These are phyloP conservation scores for Chrysoporthe puriensis DNA, from an alignment of 2,329 filamentous ascomycete species.

Conservation along the genomic window DNA sequence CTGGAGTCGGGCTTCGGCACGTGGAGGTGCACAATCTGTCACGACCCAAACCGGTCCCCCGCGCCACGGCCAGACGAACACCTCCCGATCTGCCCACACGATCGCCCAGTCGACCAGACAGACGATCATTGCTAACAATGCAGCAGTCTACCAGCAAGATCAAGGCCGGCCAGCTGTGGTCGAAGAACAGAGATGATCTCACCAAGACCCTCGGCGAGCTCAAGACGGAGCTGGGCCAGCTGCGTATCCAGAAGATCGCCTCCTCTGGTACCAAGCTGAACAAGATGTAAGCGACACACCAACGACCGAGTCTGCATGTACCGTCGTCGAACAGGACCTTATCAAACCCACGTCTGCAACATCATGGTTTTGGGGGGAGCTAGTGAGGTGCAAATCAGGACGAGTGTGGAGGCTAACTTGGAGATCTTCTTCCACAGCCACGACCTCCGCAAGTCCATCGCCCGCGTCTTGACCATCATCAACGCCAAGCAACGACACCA, in stretches of 20 bases:
- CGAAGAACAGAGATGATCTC: conserved; percentile 99
- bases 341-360: conserved; percentile 19
- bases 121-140: conserved; percentile 38
- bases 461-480: conserved; percentile 98
- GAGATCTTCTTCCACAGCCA: conserved; percentile 62
- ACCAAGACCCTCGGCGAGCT: conserved; percentile 92
- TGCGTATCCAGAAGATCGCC: conserved; percentile 98
- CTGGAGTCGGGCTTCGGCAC: background rate
- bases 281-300: conserved; percentile 76
- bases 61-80: conserved; percentile 12
- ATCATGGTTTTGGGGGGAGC: conserved; percentile 18
- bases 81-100: conserved; percentile 32
- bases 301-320: conserved; percentile 15
- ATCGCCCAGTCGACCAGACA: background rate
- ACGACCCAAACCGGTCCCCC: conserved; percentile 7
- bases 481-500: conserved; percentile 99
- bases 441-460: conserved; percentile 99
- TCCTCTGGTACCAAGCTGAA: conserved; percentile 94
- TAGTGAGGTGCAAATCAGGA: conserved; percentile 16
- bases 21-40: conserved; percentile 13
- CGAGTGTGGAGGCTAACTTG: conserved; percentile 13
- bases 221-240: conserved; percentile 93
- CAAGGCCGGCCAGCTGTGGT: conserved; percentile 96
- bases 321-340: conserved; percentile 11
- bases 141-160: conserved; percentile 69